Base-by-base conservation (phyloP, 1,284 basidiomycete genomes). In the Ustilago curta region DNA sequence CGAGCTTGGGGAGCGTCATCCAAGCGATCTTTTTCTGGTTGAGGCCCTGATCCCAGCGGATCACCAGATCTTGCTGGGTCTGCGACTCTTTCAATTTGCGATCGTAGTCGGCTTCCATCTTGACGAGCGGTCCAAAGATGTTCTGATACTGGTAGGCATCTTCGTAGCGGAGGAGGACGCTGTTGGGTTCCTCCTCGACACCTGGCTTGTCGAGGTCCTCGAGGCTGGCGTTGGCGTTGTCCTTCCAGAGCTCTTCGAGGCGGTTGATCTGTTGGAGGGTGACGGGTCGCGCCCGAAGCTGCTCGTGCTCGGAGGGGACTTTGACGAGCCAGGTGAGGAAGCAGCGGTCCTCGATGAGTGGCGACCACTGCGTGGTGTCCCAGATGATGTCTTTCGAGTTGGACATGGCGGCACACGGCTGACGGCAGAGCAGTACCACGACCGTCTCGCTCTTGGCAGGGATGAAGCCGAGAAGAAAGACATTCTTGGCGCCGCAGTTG, bases 71-170 rank as follows among this genome's bases (percentile, higher is more conserved):
- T 19, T 93, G 96, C 87, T 99, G 97, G 0, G 95, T 97, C 87
- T 99, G 97, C 64, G 93, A 93, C 85, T 99, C 97, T 86, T 99
- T 99, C 81, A 99, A 88, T 68, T 92, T 90, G 86, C 97, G 96
- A 85, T 99, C 97, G 83, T 98, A 99, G 87, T 99, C 97, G 7
- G 97, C 97, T 85, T 99, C 97, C 80, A 99, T 98, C 88, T 99
- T 99, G 85, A 99, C 96, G 43, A 99, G 89, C 8, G 96, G 96
- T 1, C 96, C 96, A 82, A 98, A 96, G 65, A 99, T 98, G 84
- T 98, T 98, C 86, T 98, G 96, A 85, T 99, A 99, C 85, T 99
- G 96, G 84, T 98, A 98, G 40, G 97, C 96, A 84, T 99, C 97
- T 85, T 99, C 96, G 85, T 99, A 99, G 35, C 87, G 60, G 45